Base-by-base conservation (phyloP, 257 asterid species). In the Nicotiana otophora region DNA sequence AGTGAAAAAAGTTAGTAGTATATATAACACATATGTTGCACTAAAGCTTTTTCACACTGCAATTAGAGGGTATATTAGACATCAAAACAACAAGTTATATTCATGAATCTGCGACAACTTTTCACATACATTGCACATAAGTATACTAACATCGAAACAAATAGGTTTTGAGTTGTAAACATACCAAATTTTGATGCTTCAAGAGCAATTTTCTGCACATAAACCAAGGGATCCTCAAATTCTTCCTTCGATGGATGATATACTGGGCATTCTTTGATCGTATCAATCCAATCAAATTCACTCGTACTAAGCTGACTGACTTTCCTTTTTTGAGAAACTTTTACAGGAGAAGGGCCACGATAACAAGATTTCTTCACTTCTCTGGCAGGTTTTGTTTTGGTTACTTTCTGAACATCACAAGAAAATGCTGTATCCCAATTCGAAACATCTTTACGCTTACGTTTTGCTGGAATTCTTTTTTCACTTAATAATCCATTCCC, bases 151-250 rank as follows among this genome's bases (percentile, higher is more conserved):
- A 74, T 14, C 26, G 9, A 26, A 58, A 26, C 60, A 51, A 23
- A 15, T 14, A 20, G 46, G n/a, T 33, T 78, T n/a, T 46, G 33
- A 0, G 23, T 78, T 34, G 4, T 79, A 36, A 61, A 16, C 7
- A 33, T 87, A 89, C 92, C 92, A 46, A 36, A 89, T 86, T 84
- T 86, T 72, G 92, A 89, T 46, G 90, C 92, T 82, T 89, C 90
- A 2, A 86, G 83, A 57, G 88, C 80, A 26, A 89, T 86, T 77
- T 79, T 89, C 30, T 81, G 85, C 33, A 89, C 67, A 86, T 72
- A 89, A 31, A 36, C 77, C 58, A 86, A 76, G 9, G 92, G 90
- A 68, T 89, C 89, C 20, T 86, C 81, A 74, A 89, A 89, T 72
- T 89, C 92, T 78, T 87, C 87, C 46, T 64, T 36, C 11, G 90